Conservation (phyloP, 2,329 filamentous ascomycete genomes). For the Clarireedia paspali region DNA sequence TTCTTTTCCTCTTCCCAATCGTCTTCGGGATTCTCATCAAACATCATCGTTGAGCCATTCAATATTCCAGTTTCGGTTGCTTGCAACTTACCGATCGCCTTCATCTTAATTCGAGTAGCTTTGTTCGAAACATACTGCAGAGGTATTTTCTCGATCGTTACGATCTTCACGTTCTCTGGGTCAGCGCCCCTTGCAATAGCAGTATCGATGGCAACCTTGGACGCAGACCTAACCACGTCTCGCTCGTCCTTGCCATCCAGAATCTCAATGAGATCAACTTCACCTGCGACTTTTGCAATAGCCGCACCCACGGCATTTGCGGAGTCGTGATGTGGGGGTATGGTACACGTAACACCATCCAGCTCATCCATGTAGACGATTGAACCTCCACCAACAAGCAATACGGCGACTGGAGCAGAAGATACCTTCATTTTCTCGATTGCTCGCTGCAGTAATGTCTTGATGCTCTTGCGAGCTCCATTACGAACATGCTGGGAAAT, state of each 20-base stretch:
- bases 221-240: slow-evolving; percentile 10
- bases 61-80: no score
- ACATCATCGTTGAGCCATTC: slow-evolving; percentile 30
- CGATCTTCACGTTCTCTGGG: slow-evolving; percentile 13
- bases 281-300: slow-evolving; percentile 31
- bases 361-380: slow-evolving; percentile 41
- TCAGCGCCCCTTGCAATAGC: slow-evolving; percentile 12
- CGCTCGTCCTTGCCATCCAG: slow-evolving; percentile 9
- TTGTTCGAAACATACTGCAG: slow-evolving; percentile 24
- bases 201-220: slow-evolving; percentile 6
- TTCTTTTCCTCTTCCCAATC: slow-evolving; percentile 15
- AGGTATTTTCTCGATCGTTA: slow-evolving; percentile 17
- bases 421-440: slow-evolving; percentile 50
- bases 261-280: slow-evolving; percentile 15
- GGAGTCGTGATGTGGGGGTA: slow-evolving; percentile 42
- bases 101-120: slow-evolving; percentile 45
- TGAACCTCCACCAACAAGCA: slow-evolving; percentile 49
- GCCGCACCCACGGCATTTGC: slow-evolving; percentile 53
- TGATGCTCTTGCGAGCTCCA: no score
- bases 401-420: slow-evolving; percentile 39
- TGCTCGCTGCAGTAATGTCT: slow-evolving; percentile 39
- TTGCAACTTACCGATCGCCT: slow-evolving; percentile 52
- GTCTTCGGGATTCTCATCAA: slow-evolving; percentile 9
- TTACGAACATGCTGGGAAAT: no score
- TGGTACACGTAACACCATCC: slow-evolving; percentile 39